phyloP scores from a whole-genome alignment of 2,329 filamentous ascomycete genomes.

The Fusarium decemcellulare region DNA sequence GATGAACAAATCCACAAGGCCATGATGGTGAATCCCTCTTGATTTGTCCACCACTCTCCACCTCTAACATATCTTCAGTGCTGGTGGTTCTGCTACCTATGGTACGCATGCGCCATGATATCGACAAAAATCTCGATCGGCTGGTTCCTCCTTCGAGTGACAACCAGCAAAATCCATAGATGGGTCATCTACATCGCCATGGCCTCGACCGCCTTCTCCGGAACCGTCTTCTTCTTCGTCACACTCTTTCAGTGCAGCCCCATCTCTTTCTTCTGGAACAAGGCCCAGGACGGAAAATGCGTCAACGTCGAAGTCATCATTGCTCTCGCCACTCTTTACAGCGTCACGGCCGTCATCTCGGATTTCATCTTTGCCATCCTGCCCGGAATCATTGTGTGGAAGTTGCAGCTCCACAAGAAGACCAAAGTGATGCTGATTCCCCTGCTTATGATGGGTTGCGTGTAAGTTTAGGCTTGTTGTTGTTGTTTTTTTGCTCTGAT shows the following conservation, averaged over 20 bases:
- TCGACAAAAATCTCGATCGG: constrained; percentile 53
- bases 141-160: constrained; percentile 52
- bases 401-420: constrained; percentile 63
- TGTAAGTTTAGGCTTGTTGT: constrained; percentile 45
- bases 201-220: constrained; percentile 45
- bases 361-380: constrained; percentile 65
- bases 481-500: background rate
- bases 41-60: background rate
- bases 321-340: constrained; percentile 63
- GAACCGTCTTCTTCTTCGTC: constrained; percentile 50
- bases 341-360: constrained; percentile 59
- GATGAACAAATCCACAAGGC: constrained; percentile 42
- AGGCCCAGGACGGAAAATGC: constrained; percentile 43
- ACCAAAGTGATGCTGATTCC: constrained; percentile 64
- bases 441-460: constrained; percentile 68
- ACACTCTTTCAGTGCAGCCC: constrained; percentile 49
- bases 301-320: constrained; percentile 57
- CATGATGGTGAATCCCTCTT: constrained; percentile 47
- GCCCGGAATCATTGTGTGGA: constrained; percentile 66
- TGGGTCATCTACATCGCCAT: constrained; percentile 50
- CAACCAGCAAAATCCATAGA: constrained; percentile 29
- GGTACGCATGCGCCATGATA: constrained; percentile 46
- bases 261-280: constrained; percentile 49
- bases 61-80: constrained; percentile 19
- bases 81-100: constrained; percentile 51